phyloP scores from a whole-genome alignment of 176 grass and related monocot species.

The Aegilops umbellulata region DNA sequence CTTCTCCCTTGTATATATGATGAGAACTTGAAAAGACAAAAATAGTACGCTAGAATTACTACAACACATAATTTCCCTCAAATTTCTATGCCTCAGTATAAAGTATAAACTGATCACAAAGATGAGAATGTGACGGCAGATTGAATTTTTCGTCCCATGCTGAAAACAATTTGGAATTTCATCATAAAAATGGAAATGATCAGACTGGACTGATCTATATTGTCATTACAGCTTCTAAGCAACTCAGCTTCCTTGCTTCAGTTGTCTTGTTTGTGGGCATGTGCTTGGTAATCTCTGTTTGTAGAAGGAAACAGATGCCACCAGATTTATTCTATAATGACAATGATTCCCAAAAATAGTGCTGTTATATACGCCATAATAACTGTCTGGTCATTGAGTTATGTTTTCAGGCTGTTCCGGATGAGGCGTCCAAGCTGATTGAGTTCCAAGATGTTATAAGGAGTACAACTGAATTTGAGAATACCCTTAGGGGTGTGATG shows the following conservation, averaged over 20 bases:
- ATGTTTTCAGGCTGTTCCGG: conserved; percentile 83
- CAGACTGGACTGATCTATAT: background rate
- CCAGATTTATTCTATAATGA: background rate
- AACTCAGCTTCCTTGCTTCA: conserved; percentile 12
- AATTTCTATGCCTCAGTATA: background rate
- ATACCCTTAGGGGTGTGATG: conserved; percentile 58
- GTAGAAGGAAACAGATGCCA: background rate
- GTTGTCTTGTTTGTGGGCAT: conserved; percentile 3
- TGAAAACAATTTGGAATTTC: background rate
- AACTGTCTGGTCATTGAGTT: conserved; percentile 23
- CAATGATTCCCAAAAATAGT: background rate
- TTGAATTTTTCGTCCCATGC: background rate
- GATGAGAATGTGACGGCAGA: background rate
- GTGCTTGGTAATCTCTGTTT: background rate
- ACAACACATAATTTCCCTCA: background rate
- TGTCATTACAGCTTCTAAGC: conserved; percentile 1
- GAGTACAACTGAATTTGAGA: conserved; percentile 81
- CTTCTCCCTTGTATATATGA: background rate
- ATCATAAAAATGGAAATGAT: background rate
- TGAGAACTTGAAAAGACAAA: background rate
- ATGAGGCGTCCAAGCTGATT: conserved; percentile 76
- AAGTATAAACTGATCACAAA: background rate
- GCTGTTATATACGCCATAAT: conserved; percentile 20
- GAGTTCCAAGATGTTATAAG: conserved; percentile 88
- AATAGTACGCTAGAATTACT: background rate